Base-by-base conservation (phyloP, 192 early-diverging fungal genomes). In the Umbelopsis isabellina region DNA sequence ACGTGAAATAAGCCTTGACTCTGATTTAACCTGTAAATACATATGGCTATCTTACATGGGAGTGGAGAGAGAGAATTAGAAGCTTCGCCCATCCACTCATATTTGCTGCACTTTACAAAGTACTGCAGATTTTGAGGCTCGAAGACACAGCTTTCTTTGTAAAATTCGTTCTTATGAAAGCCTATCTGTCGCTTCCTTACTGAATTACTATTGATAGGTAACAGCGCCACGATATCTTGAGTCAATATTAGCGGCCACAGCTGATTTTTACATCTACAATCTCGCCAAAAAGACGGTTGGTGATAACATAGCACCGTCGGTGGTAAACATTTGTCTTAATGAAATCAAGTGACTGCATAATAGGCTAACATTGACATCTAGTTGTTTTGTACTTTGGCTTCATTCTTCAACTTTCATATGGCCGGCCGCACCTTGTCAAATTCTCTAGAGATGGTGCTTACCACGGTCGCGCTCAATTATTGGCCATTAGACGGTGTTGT, bases 31-130 rank as follows among this genome's bases (percentile, higher is more conserved):
- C 5, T 20, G 44, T 51, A 18, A 30, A 61, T 48, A 83, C 84
- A 35, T 88, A 91, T 74, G 96, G 96, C 3, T 93, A 92, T 67
- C 69, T 93, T 76, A 97, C 96, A 6, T 98, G 96, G 95, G 95
- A 97, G 77, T 99, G 97, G 97, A 74, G 81, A 58, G 82, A 93
- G 41, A 75, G 77, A 25, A 88, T 99, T 23, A 87, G 97, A 51
- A 90, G 94, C 18, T 90, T 87, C 53, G 84, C 88, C 15, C 93
- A 98, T 80, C 97, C 97, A 10, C 74, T 90, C 69, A 66, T 95
- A 25, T 95, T 98, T 88, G 91, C 91, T n/a, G 74, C 65, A 1
- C 72, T 91, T 11, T 99, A 94, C 77, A 83, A 86, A 48, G n/a
- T 74, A 5, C 65, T 98, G 11, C 68, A 76, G 20, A 4, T 84